Conservation (phyloP, 768 basidiomycete species). For the Dendrothele bispora region DNA sequence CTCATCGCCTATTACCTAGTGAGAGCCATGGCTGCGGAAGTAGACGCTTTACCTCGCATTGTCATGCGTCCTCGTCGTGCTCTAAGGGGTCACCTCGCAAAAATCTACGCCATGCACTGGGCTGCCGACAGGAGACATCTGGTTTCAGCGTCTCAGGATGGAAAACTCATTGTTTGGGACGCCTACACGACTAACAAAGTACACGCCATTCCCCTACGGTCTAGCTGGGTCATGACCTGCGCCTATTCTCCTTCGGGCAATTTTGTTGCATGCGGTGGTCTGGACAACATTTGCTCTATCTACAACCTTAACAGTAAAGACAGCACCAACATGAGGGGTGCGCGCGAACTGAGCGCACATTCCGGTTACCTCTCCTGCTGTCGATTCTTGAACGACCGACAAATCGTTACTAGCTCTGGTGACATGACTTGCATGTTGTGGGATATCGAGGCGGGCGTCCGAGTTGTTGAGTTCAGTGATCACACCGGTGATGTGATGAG, state of each 20-base stretch:
- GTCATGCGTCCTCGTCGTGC: conserved; percentile 95
- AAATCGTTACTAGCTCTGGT: conserved; percentile 96
- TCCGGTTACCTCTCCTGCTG: conserved; percentile 98
- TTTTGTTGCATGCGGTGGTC: conserved; percentile 97
- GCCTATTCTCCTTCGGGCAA: conserved; percentile 97
- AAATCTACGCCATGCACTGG: conserved; percentile 99
- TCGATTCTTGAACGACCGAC: conserved; percentile 97
- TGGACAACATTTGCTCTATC: conserved; percentile 99
- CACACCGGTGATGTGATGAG: conserved; percentile 99
- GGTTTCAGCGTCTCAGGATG: conserved; percentile 99
- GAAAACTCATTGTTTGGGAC: conserved; percentile 99
- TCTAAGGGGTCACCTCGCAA: conserved; percentile 95
- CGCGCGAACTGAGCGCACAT: conserved; percentile 94
- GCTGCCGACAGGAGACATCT: conserved; percentile 95
- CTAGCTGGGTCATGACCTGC: conserved; percentile 99
- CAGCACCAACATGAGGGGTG: conserved; percentile 80
- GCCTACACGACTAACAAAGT: conserved; percentile 99
- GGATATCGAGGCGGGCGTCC: conserved; percentile 97
- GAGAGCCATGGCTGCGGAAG: conserved; percentile 97
- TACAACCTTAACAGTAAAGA: conserved; percentile 90
- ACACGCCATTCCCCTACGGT: conserved; percentile 96
- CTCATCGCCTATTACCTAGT: conserved; percentile 49
- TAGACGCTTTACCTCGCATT: conserved; percentile 93
- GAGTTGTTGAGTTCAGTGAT: conserved; percentile 98
- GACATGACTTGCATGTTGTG: conserved; percentile 99